Evolutionary conservation across 2,329 filamentous ascomycete species (phyloP).

Genomic region (Fusarium camptoceras): DNA sequence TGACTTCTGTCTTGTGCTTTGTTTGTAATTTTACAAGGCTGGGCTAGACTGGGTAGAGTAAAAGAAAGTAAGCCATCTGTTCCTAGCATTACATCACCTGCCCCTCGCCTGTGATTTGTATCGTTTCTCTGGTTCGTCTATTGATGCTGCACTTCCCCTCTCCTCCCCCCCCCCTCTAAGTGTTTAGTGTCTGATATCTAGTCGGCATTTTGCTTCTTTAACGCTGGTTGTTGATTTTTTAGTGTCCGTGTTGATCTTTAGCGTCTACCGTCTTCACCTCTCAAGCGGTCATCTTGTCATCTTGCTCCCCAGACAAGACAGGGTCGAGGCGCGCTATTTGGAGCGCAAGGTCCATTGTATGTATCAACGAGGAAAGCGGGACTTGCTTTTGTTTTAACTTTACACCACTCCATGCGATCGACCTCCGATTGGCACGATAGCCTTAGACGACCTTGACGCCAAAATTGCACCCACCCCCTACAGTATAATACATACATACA

Average conservation of each 20-base stretch:
- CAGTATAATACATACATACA: neutral
- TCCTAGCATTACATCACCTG: constrained; percentile 31
- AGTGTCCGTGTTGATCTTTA: constrained; percentile 34
- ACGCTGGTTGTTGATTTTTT: constrained; percentile 24
- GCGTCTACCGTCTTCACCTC: constrained; percentile 25
- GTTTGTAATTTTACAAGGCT: neutral
- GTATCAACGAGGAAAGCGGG: constrained; percentile 19
- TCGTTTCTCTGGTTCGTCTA: constrained; percentile 11
- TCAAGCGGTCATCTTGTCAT: constrained; percentile 15
- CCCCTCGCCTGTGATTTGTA: constrained; percentile 16
- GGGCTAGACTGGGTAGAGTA: neutral
- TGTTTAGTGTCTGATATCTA: constrained; percentile 12
- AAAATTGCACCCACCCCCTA: constrained; percentile 39
- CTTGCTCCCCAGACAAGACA: constrained; percentile 23
- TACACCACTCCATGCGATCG: constrained; percentile 48
- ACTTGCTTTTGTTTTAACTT: constrained; percentile 43
- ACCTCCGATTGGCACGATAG: constrained; percentile 51
- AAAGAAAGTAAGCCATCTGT: neutral
- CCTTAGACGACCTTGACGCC: constrained; percentile 38
- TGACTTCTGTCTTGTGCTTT: constrained; percentile 16
- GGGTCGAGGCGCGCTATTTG: neutral
- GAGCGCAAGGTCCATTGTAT: neutral
- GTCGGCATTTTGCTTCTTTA: constrained; percentile 36
- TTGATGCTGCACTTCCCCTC: neutral
- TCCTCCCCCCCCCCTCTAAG: neutral